A percentile compares a stretch with the other conserved stretches of the same genome.
Conservation (phyloP, 2,329 filamentous ascomycete species). For the Clarireedia hainanense region DNA sequence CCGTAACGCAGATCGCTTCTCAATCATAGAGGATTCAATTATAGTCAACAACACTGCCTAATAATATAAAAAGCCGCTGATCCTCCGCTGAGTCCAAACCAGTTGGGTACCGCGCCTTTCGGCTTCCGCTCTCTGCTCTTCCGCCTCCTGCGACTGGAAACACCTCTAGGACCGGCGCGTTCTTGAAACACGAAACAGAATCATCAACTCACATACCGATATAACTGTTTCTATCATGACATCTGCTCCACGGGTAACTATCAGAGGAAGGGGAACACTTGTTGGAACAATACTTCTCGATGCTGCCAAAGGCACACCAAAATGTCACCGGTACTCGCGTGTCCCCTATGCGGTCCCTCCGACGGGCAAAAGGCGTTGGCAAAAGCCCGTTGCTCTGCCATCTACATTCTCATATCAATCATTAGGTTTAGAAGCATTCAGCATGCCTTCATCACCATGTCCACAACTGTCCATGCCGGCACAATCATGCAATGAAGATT, state of each 20-base stretch:
- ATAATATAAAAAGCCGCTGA: no score
- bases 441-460: not conserved
- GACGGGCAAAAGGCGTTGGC: conserved; percentile 2
- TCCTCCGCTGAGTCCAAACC: no score
- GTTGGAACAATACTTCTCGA: not conserved
- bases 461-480: not conserved
- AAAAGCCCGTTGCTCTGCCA: not conserved
- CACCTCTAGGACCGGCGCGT: no score
- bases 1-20: no score
- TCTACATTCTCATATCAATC: not conserved
- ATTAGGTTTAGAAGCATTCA: not conserved
- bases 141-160: no score
- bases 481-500: conserved; percentile 1
- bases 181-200: no score
- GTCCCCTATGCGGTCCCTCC: conserved; percentile 8
- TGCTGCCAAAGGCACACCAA: not conserved
- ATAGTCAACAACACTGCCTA: no score
- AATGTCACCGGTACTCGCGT: conserved; percentile 35
- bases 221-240: not conserved
- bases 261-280: not conserved
- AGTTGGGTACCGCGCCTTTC: no score
- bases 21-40: no score
- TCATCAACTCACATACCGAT: no score
- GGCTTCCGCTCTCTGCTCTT: no score
- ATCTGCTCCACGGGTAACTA: not conserved